Conservation (phyloP, 495 filamentous ascomycete genomes). For the Sphaerosporella brunnea region DNA sequence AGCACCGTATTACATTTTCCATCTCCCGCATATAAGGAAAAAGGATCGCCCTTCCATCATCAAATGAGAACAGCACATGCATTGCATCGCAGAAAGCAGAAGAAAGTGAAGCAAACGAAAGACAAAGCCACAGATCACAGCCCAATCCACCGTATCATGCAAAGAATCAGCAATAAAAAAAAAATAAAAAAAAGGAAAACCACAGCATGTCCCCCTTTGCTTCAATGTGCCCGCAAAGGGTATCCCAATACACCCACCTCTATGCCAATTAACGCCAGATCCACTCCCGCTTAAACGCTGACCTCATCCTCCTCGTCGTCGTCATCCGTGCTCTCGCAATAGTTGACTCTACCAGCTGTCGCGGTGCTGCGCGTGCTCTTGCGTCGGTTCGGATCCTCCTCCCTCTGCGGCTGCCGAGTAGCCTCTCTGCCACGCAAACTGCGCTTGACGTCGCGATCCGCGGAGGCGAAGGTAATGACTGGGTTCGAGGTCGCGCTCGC, state of each 20-base stretch:
- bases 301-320: background rate
- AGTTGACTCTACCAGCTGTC: too few species aligned
- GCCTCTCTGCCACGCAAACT: background rate
- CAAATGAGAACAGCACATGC: too few species aligned
- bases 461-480: too few species aligned
- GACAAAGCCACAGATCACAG: background rate
- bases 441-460: background rate
- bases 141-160: background rate
- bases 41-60: too few species aligned
- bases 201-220: too few species aligned
- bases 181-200: background rate
- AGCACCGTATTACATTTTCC: too few species aligned
- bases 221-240: too few species aligned
- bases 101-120: background rate
- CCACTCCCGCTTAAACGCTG: background rate
- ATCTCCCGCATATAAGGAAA: too few species aligned
- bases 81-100: background rate
- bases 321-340: constrained; percentile 3
- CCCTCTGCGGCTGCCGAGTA: background rate
- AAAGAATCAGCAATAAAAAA: background rate
- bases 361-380: constrained; percentile 1
- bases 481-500: too few species aligned
- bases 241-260: too few species aligned
- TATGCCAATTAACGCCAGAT: too few species aligned
- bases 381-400: background rate